Base-by-base conservation (phyloP, 345 rosid genomes). In the Euclidium syriacum region DNA sequence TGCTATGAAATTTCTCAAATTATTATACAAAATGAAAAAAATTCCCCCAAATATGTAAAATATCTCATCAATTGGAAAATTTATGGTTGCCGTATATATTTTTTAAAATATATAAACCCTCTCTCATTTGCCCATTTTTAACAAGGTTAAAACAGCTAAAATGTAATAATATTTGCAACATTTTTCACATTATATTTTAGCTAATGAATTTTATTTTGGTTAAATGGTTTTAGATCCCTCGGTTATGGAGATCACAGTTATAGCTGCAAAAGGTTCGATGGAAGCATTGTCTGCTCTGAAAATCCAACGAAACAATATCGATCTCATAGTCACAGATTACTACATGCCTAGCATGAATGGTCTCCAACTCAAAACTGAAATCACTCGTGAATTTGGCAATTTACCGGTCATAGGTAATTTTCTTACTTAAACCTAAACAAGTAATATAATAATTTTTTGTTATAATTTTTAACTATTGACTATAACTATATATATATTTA, bases 321-420 rank as follows among this genome's bases (percentile, higher is more conserved):
- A 87, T 70, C 78, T 90, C 3, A 83, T 90, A 4, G 32, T 90
- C 56, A 77, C 88, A 2, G 91, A 85, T 51, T 83, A 85, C 34
- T 78, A 87, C 59, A 82, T 85, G 87, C 91, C 94, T 10, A 65
- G 19, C 18, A 85, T 90, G 85, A 75, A 75, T n/a, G 97, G 97
- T 4, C 14, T 75, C 29, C 72, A 83, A 51, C 80, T 88, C 34
- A 83, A 78, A 27, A 42, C 27, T 14, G 68, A 60, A 46, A 80
- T 88, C 15, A 57, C 58, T 14, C 68, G 23, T 42, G 81, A 88
- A 62, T 81, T 77, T 52, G 75, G 75, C 9, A 56, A 70, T 34
- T 44, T 84, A 29, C 94, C 97, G 1, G 87, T 87, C 46, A 66
- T 87, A 14, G 75, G 96, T 90, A 64, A 78, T 18, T 39, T 23